phyloP scores from a whole-genome alignment of 495 filamentous ascomycete genomes.

The Podospora sp. region DNA sequence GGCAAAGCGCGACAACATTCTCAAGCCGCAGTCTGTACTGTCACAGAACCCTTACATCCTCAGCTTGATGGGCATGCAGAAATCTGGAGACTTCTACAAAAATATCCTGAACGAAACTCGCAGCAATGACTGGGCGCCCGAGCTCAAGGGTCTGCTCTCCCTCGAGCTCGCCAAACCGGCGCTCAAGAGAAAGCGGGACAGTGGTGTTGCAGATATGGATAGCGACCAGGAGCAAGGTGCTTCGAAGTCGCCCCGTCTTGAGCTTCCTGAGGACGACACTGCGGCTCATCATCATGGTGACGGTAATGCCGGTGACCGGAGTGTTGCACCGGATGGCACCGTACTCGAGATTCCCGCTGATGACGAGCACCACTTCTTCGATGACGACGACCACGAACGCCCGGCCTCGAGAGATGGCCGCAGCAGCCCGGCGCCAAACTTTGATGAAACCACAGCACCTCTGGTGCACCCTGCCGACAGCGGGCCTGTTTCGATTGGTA shows the following conservation, averaged over 20 bases:
- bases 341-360: slow-evolving; percentile 68
- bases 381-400: slow-evolving; percentile 54
- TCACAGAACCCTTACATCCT: slow-evolving; percentile 83
- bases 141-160: slow-evolving; percentile 82
- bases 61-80: slow-evolving; percentile 86
- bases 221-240: slow-evolving; percentile 62
- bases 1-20: slow-evolving; percentile 74
- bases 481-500: slow-evolving; percentile 82
- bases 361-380: slow-evolving; percentile 47
- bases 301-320: slow-evolving; percentile 54
- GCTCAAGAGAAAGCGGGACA: slow-evolving; percentile 92
- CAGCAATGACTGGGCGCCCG: slow-evolving; percentile 81
- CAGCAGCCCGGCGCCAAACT: slow-evolving; percentile 51
- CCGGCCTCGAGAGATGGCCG: slow-evolving; percentile 28
- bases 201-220: slow-evolving; percentile 77
- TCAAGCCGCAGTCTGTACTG: slow-evolving; percentile 76
- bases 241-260: slow-evolving; percentile 67
- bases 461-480: slow-evolving; percentile 76
- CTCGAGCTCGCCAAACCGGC: slow-evolving; percentile 78
- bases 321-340: slow-evolving; percentile 52
- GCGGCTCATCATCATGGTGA: slow-evolving; percentile 47
- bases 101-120: slow-evolving; percentile 76
- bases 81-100: slow-evolving; percentile 83
- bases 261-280: slow-evolving; percentile 66
- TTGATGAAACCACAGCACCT: slow-evolving; percentile 77